Base-by-base conservation (phyloP, 148 eudicot species). In the Camellia lanceoleosa region DNA sequence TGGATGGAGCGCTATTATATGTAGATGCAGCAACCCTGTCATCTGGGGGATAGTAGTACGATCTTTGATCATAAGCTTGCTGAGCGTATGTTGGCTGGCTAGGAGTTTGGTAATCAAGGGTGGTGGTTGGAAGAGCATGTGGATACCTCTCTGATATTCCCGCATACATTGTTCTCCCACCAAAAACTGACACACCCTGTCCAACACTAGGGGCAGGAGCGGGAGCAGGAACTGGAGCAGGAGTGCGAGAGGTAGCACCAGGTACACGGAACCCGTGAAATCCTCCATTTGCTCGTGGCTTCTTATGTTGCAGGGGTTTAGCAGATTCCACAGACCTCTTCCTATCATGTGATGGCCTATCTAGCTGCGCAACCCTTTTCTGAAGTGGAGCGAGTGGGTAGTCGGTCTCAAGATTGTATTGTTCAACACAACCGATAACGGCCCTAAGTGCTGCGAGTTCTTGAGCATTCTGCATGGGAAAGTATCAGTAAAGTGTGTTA, bases 351-450 rank as follows among this genome's bases (percentile, higher is more conserved):
- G 74, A 88, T 8, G 59, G 51, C 74, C 87, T 89, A 78, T 89
- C 92, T 73, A 91, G 82, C 83, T 90, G 93, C 23, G 79, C 64
- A 15, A 88, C 85, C 80, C 91, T 86, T 80, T 70, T 88, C 77
- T 80, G 82, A 68, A 91, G 95, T 3, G 91, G 89, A 56, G 86
- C 88, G 12, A 90, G 89, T 38, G 93, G 91, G 67, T 90, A 90
- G 16, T 75, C 84, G 13, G 83, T 84, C 86, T 90, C 86, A 5
- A 90, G 90, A 7, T 82, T 81, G 83, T 88, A 90, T 15, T 82
- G 75, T 65, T 79, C 78, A 38, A 90, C 84, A 56, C 91, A 90
- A 5, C 77, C 62, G 13, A 90, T 82, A 67, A 90, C 86, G 20
- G 71, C 81, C 79, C 67, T 86, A 58, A 90, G 56, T 6, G 91